Base-by-base conservation (phyloP, 768 basidiomycete species). In the Boletus rufocinnamomeus region DNA sequence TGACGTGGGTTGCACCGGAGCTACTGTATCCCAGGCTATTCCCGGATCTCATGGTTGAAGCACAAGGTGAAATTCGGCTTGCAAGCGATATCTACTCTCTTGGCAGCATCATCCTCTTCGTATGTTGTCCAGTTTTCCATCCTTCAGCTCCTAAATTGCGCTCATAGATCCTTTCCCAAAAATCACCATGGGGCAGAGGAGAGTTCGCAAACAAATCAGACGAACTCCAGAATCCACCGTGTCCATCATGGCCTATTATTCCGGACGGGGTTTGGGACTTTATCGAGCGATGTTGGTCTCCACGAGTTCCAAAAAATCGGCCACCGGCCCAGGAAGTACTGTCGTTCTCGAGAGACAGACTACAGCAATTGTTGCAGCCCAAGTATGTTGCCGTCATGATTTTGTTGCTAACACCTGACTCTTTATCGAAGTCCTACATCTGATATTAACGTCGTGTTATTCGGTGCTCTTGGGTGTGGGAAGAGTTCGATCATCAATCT, bases 401-500 rank as follows among this genome's bases (percentile, higher is more conserved):
- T 27, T 30, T 19, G 4, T 51, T 40, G 6, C 19, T 6, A 27
- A 1, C 0, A 11, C 6, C 37, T 60, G 44, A 59, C 44, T 16
- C 21, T n/a, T n/a, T 2, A 13, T 40, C 2, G 2, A 25, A 60
- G 59, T 37, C 30, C 23, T 41, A 21, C 0, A 2, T 40, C 58
- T 13, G 35, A 21, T 10, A 59, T 55, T 49, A 59, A 66, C 1
- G 57, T 66, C 4, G 56, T 68, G 4, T 23, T 67, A 9, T 57
- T 68, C 10, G 66, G 66, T 38, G 25, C 56, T 35, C 37, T 44
- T 23, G 66, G 66, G 4, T 54, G 53, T 9, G 63, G 66, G 6
- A 67, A 65, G 47, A 67, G 66, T 28, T 67, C 66, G 0, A 34
- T 67, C 21, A 47, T 67, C 45, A 68, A 68, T 38, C 47, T 67